These are phyloP conservation scores for Euphorbia corollata DNA, from an alignment of 441 rosid species.

Conservation along the genomic window DNA sequence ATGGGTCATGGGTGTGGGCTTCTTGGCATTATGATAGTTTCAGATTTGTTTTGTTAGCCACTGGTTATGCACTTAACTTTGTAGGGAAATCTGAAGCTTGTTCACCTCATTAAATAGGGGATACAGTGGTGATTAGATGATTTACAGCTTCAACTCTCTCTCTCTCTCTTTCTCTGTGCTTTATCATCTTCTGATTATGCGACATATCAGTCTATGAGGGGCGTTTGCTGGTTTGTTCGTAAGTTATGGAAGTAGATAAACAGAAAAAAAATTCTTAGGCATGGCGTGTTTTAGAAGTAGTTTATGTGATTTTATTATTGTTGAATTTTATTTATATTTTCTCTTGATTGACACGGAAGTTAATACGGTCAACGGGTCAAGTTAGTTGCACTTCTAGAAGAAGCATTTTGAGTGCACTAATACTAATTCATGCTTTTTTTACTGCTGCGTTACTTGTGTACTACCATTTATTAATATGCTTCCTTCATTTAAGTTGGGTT, in stretches of 20 bases:
- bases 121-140: no score
- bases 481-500: not conserved
- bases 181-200: no score
- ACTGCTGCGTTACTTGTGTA: not conserved
- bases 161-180: no score
- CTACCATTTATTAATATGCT: not conserved
- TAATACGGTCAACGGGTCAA: no score
- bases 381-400: not conserved
- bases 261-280: not conserved
- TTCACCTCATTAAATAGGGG: not conserved
- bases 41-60: not conserved
- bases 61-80: not conserved
- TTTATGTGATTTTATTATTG: not conserved
- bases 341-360: no score
- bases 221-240: no score
- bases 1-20: not conserved
- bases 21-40: not conserved
- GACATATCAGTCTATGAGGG: not conserved
- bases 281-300: not conserved
- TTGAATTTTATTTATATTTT: not conserved
- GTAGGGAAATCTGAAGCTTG: not conserved
- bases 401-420: no score
- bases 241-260: not conserved
- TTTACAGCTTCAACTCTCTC: no score
- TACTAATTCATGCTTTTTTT: not conserved